Base-by-base conservation (phyloP, 2,329 filamentous ascomycete species). In the Arthrobotrys iridis region DNA sequence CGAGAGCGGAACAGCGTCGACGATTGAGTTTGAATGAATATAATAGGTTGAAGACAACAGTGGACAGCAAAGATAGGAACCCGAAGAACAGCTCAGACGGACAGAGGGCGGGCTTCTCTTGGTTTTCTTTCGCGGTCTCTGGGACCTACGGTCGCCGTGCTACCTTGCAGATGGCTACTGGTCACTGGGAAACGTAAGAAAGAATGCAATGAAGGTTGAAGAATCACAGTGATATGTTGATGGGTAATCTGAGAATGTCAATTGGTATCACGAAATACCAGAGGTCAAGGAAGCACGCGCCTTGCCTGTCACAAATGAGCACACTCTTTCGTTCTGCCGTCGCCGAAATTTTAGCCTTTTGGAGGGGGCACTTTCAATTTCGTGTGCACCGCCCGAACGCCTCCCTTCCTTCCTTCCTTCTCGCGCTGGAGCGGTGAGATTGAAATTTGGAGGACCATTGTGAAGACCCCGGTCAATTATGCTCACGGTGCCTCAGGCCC, bases 161-260 rank as follows among this genome's bases (percentile, higher is more conserved):
- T 41, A 46, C 62, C 48, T 50, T 58, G 22, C 35, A 33, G 30
- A 63, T 70, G 65, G 58, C 58, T 58, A 52, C 41, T 48, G 30
- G 33, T 68, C 55, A 71, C 45, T 37, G 28, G 50, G 37, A 65
- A 62, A 62, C 40, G 35, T 59, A 30, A 30, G 4, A 48, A 58
- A 64, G 58, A 71, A 71, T n/a, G n/a, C n/a, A n/a, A n/a, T 71
- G 66, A 71, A 71, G 66, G 57, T 64, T 71, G 66, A 48, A 71
- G 46, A 64, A 46, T 43, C 58, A 35, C 26, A 41, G 24, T 33
- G 50, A 46, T 60, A 43, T 50, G 24, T 37, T 46, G 22, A 26
- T n/a, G 45, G 28, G 30, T n/a, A 58, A 67, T 26, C 52, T 26
- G 22, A 28, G 65, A 70, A 70, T 62, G 52, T 41, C 64, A 67